phyloP scores from a whole-genome alignment of 805 yeast genomes.

The Candida insectalens region DNA sequence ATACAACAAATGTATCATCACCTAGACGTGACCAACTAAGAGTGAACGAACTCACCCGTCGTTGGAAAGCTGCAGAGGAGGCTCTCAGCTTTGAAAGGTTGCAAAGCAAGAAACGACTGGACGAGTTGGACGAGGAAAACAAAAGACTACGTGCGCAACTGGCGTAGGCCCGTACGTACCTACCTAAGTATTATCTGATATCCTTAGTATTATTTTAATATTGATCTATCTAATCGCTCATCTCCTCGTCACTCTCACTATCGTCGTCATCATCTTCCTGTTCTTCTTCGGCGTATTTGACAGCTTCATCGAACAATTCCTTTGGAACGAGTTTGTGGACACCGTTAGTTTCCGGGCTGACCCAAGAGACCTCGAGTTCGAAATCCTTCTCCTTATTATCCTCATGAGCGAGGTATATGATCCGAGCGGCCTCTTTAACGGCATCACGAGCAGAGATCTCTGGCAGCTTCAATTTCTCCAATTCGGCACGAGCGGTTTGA shows the following conservation, averaged over 20 bases:
- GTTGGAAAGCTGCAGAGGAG: slow-evolving; percentile 68
- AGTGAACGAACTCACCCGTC: slow-evolving; percentile 49
- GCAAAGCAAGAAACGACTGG: slow-evolving; percentile 42
- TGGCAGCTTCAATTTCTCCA: slow-evolving; percentile 78
- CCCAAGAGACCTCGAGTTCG: slow-evolving; percentile 92
- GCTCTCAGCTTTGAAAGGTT: slow-evolving; percentile 51
- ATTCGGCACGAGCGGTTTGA: slow-evolving; percentile 94
- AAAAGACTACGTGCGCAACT: slow-evolving; percentile 22
- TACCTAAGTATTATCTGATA: not conserved
- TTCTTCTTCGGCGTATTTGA: slow-evolving; percentile 72
- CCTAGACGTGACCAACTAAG: too few relatives aligned
- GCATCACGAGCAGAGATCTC: slow-evolving; percentile 71
- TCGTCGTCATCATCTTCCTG: slow-evolving; percentile 65
- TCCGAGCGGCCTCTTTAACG: slow-evolving; percentile 87
- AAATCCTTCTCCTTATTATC: slow-evolving; percentile 96
- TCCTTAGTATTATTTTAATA: not conserved
- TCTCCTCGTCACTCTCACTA: slow-evolving; percentile 22
- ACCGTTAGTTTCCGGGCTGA: slow-evolving; percentile 72
- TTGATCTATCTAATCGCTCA: not conserved
- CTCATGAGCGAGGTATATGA: slow-evolving; percentile 90
- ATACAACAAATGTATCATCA: too few relatives aligned
- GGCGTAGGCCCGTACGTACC: too few relatives aligned
- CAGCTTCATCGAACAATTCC: slow-evolving; percentile 74
- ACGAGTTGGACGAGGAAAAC: slow-evolving; percentile 49
- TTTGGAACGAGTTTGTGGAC: slow-evolving; percentile 73